phyloP scores from a whole-genome alignment of 495 filamentous ascomycete genomes.

The Neurospora sp. region DNA sequence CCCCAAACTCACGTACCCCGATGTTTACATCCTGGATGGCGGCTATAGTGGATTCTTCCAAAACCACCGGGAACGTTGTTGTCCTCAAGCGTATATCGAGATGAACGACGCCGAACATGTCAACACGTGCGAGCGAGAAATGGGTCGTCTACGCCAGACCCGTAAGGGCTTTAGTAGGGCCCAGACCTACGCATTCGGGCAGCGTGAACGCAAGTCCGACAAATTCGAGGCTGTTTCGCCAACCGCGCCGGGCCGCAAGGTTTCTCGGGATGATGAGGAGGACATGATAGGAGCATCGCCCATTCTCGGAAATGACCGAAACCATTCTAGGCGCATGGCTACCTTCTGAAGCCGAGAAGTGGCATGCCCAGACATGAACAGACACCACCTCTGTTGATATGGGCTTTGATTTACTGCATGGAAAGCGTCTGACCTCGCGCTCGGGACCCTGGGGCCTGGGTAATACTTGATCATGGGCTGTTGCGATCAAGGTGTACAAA shows the following conservation, averaged over 20 bases:
- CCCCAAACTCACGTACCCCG: conserved; percentile 80
- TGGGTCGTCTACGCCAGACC: conserved; percentile 70
- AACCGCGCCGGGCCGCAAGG: conserved; percentile 50
- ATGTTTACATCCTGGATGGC: conserved; percentile 93
- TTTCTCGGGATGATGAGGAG: conserved; percentile 26
- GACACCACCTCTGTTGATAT: background rate
- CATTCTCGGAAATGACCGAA: conserved; percentile 40
- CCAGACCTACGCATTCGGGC: conserved; percentile 86
- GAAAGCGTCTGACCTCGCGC: background rate
- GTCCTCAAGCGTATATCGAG: conserved; percentile 88
- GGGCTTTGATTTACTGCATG: background rate
- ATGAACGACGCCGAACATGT: conserved; percentile 88
- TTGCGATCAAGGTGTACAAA: background rate
- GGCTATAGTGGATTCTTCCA: conserved; percentile 91
- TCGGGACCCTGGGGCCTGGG: background rate
- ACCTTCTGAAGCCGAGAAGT: conserved; percentile 44
- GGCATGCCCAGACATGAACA: background rate
- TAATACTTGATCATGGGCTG: background rate
- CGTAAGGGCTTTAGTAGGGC: conserved; percentile 76
- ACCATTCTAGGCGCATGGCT: conserved; percentile 57
- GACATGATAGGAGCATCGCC: conserved; percentile 45
- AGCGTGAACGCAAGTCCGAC: conserved; percentile 37
- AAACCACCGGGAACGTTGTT: conserved; percentile 66
- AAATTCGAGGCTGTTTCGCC: conserved; percentile 47
- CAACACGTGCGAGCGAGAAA: conserved; percentile 82